Percentiles rank a stretch among this genome's conserved stretches.
Conservation (phyloP, 306 rosid genomes). For the Begonia fuchsioides region DNA sequence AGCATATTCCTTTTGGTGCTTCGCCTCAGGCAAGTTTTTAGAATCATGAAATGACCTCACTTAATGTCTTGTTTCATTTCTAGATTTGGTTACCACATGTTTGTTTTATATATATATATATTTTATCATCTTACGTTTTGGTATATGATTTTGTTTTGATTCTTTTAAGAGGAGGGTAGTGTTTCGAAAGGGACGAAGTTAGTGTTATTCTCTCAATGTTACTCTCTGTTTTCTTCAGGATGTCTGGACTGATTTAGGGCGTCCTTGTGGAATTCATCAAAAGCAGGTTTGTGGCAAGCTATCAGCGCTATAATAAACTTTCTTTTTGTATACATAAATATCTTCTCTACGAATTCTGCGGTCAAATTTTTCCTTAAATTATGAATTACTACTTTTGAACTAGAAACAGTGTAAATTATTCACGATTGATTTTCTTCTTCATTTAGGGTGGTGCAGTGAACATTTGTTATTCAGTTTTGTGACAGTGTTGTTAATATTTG, state of each 20-base stretch:
- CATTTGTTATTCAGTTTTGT: not conserved
- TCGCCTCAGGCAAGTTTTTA: conserved; percentile 86
- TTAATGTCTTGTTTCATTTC: not conserved
- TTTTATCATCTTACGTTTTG: not conserved
- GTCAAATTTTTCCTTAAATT: not conserved
- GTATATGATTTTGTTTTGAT: too few relatives aligned
- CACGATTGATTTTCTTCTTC: not conserved
- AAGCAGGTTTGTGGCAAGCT: conserved; percentile 49
- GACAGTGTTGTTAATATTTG: not conserved
- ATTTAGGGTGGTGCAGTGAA: not conserved
- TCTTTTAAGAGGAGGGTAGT: too few relatives aligned
- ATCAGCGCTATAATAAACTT: not conserved
- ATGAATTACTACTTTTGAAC: too few relatives aligned
- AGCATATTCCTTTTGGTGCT: conserved; percentile 85
- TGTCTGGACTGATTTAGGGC: conserved; percentile 94
- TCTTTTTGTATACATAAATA: too few relatives aligned
- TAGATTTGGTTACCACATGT: not conserved
- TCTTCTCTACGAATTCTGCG: too few relatives aligned
- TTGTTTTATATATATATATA: not conserved
- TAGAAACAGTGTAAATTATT: not conserved
- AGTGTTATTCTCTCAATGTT: conserved; percentile 1
- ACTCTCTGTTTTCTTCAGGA: conserved; percentile 39
- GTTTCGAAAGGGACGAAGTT: not conserved
- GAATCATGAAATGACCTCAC: too few relatives aligned
- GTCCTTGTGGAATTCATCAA: conserved; percentile 95